Evolutionary conservation across 2,329 filamentous ascomycete genomes (phyloP).

Genomic region (Alternaria viburni): DNA sequence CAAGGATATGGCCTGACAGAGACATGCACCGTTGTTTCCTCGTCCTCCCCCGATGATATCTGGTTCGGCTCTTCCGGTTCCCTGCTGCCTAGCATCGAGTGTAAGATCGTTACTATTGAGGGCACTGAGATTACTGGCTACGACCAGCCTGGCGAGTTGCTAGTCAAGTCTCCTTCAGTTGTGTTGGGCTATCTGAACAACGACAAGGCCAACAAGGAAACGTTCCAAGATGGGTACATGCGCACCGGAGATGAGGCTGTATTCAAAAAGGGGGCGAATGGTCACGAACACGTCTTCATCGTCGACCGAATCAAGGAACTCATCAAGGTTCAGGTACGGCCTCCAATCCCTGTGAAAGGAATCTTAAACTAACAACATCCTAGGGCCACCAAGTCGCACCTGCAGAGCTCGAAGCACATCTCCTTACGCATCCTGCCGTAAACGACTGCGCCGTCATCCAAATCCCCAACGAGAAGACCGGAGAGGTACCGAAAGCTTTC

Average conservation of each 20-base stretch:
- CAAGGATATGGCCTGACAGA: conserved; percentile 85
- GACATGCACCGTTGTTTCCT: conserved; percentile 72
- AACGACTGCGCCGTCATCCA: conserved; percentile 81
- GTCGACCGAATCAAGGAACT: conserved; percentile 82
- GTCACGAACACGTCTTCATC: conserved; percentile 82
- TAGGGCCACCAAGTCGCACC: conserved; percentile 83
- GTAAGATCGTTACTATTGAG: conserved; percentile 70
- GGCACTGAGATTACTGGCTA: conserved; percentile 71
- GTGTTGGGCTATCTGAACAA: conserved; percentile 88
- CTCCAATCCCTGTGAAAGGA: background rate
- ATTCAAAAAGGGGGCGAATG: conserved; percentile 60
- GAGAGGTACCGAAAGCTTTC: conserved; percentile 69
- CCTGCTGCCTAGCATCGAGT: conserved; percentile 69
- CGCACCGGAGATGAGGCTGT: conserved; percentile 81
- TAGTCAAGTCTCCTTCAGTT: conserved; percentile 70
- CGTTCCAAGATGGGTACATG: conserved; percentile 79
- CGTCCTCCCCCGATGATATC: conserved; percentile 67
- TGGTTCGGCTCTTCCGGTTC: conserved; percentile 75
- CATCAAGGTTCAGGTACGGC: conserved; percentile 75
- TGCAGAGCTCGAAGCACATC: conserved; percentile 80
- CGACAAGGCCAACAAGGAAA: conserved; percentile 79
- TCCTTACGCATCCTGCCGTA: conserved; percentile 77
- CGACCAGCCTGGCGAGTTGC: conserved; percentile 72
- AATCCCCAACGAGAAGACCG: conserved; percentile 67
- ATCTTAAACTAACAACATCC: background rate